Percentiles rank a stretch among this genome's conserved stretches.
phyloP scores from a whole-genome alignment of 768 basidiomycete species.

The Macrocybe gigantea region DNA sequence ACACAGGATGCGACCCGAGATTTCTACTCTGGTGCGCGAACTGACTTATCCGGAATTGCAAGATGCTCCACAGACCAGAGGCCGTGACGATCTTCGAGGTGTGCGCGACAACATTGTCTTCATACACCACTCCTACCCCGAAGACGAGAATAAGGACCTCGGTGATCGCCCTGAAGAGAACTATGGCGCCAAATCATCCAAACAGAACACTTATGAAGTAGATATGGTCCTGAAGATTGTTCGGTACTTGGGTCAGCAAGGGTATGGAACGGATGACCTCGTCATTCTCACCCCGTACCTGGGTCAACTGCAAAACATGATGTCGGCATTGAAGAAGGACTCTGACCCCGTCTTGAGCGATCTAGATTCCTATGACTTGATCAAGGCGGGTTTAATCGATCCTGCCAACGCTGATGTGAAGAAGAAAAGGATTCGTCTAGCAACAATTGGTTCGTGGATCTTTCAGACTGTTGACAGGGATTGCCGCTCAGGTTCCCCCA shows the following conservation, averaged over 20 bases:
- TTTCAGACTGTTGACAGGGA: not conserved
- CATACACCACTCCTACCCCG: slow-evolving; percentile 49
- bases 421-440: slow-evolving; percentile 47
- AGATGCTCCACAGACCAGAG: slow-evolving; percentile 45
- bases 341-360: slow-evolving; percentile 61
- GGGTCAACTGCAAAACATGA: slow-evolving; percentile 54
- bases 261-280: slow-evolving; percentile 53
- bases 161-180: slow-evolving; percentile 38
- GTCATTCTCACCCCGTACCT: slow-evolving; percentile 69
- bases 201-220: slow-evolving; percentile 56
- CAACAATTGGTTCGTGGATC: slow-evolving; percentile 51
- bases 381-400: slow-evolving; percentile 48
- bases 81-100: slow-evolving; percentile 48
- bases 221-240: slow-evolving; percentile 63
- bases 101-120: slow-evolving; percentile 54
- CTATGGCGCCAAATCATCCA: slow-evolving; percentile 41
- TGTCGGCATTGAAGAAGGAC: slow-evolving; percentile 34
- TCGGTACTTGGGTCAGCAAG: slow-evolving; percentile 61
- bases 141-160: slow-evolving; percentile 39
- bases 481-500: not conserved
- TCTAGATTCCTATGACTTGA: slow-evolving; percentile 52
- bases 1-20: slow-evolving; percentile 74
- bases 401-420: slow-evolving; percentile 27
- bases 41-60: slow-evolving; percentile 62
- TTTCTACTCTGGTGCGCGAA: slow-evolving; percentile 52